Conservation (phyloP, 495 filamentous ascomycete species). For the Xylaria longipes region DNA sequence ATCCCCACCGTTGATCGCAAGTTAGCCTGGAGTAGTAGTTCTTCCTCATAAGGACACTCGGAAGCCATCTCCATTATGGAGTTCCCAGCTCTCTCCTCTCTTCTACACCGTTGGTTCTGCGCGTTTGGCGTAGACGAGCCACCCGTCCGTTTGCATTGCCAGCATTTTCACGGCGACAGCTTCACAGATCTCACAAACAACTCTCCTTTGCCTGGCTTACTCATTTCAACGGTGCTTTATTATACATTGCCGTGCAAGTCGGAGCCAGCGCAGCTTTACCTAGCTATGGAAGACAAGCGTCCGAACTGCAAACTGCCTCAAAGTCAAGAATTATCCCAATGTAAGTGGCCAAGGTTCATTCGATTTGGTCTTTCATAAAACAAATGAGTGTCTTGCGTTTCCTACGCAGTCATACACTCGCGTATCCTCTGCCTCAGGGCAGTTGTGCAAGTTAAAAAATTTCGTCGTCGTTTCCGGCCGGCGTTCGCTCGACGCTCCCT, state of each 20-base stretch:
- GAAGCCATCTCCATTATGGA: not conserved
- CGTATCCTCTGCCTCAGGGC: not conserved
- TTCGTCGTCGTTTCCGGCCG: constrained; percentile 40
- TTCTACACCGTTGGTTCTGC: not conserved
- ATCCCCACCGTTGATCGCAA: constrained; percentile 22
- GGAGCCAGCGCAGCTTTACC: not conserved
- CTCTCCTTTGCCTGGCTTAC: not conserved
- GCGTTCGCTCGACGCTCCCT: constrained; percentile 64
- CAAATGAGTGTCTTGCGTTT: constrained; percentile 36
- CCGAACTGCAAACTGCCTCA: not conserved
- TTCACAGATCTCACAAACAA: not conserved
- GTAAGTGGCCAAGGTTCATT: constrained; percentile 27
- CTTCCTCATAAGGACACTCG: constrained; percentile 13
- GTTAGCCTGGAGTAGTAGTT: constrained; percentile 14
- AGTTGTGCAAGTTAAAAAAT: constrained; percentile 27
- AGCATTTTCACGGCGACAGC: not conserved
- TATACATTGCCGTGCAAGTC: not conserved
- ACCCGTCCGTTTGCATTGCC: not conserved
- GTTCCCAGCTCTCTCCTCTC: constrained; percentile 1
- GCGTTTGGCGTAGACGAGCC: not conserved
- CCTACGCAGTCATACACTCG: constrained; percentile 26
- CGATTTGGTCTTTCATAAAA: constrained; percentile 34
- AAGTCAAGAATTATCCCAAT: not conserved
- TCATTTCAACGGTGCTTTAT: not conserved
- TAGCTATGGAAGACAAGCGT: not conserved